Evolutionary conservation across 1,284 basidiomycete species (phyloP).

Genomic region (Sanghuangporus baumii): DNA sequence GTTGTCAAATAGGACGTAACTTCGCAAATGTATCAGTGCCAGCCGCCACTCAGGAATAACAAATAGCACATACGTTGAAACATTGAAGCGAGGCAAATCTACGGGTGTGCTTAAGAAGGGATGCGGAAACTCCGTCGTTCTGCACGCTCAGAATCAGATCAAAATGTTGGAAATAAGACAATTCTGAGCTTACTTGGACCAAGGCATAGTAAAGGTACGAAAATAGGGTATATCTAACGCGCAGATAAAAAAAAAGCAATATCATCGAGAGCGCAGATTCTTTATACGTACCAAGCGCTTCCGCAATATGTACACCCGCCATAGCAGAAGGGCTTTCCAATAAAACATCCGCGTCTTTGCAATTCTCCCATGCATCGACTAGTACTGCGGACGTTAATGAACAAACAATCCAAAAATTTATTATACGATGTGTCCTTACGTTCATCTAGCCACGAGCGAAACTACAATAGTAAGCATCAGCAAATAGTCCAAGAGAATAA

Average conservation of each 20-base stretch:
- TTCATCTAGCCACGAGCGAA: conserved; percentile 74
- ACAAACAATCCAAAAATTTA: not conserved
- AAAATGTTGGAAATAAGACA: conserved; percentile 6
- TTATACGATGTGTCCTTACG: conserved; percentile 32
- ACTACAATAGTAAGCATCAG: conserved; percentile 30
- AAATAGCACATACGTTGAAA: conserved; percentile 38
- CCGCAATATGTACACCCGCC: conserved; percentile 79
- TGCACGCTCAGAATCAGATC: conserved; percentile 19
- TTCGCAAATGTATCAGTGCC: conserved; percentile 19
- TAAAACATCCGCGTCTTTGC: conserved; percentile 68
- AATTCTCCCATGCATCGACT: conserved; percentile 63
- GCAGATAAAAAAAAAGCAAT: conserved; percentile 7
- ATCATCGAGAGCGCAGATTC: not conserved
- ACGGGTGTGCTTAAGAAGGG: conserved; percentile 54
- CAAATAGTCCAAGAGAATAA: not conserved
- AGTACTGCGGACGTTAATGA: conserved; percentile 40
- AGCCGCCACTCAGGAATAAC: not conserved
- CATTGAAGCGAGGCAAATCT: conserved; percentile 47
- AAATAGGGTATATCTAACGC: conserved; percentile 53
- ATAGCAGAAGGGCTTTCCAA: conserved; percentile 74
- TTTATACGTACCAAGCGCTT: conserved; percentile 50
- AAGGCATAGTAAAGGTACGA: conserved; percentile 74
- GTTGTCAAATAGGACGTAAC: conserved; percentile 67
- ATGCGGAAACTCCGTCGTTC: conserved; percentile 62
- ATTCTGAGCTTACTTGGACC: conserved; percentile 36